A percentile compares a stretch with the other conserved stretches of the same genome.
Conservation (phyloP, 768 basidiomycete genomes). For the Termitomyces sp. region DNA sequence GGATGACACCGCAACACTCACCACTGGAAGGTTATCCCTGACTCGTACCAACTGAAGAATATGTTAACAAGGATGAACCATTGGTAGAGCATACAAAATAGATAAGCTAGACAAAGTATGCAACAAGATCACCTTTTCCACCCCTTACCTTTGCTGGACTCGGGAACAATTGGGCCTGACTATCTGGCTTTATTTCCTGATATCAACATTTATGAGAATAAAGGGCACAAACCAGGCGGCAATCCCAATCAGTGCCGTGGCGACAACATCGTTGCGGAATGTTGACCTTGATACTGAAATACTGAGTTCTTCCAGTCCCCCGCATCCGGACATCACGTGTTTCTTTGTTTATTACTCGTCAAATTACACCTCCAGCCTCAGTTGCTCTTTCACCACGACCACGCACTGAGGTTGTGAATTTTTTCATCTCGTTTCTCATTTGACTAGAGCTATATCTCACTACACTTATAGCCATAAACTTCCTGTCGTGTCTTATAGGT, state of each 20-base stretch:
- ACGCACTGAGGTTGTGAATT: too few species aligned
- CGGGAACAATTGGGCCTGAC: background rate
- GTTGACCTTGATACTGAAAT: too few species aligned
- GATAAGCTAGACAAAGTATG: conserved; percentile 5
- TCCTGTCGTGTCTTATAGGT: too few species aligned
- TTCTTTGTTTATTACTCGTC: too few species aligned
- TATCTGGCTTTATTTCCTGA: conserved; percentile 4
- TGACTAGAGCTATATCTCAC: too few species aligned
- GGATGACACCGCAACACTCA: background rate
- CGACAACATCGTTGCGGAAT: conserved; percentile 2
- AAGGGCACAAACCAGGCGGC: conserved; percentile 1
- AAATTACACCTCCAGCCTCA: too few species aligned
- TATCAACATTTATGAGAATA: background rate
- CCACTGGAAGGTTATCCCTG: background rate
- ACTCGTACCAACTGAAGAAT: conserved; percentile 2
- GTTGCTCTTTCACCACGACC: too few species aligned
- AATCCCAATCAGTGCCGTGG: background rate
- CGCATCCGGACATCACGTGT: too few species aligned
- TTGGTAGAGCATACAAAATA: conserved; percentile 2
- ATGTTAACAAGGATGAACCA: background rate
- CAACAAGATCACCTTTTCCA: conserved; percentile 4
- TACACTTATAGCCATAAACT: too few species aligned
- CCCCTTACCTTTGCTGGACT: background rate
- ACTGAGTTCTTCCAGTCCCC: too few species aligned
- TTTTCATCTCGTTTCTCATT: too few species aligned